These are phyloP conservation scores for Teratosphaeria destructans DNA, from an alignment of 2,329 filamentous ascomycete species.

Conservation along the genomic window DNA sequence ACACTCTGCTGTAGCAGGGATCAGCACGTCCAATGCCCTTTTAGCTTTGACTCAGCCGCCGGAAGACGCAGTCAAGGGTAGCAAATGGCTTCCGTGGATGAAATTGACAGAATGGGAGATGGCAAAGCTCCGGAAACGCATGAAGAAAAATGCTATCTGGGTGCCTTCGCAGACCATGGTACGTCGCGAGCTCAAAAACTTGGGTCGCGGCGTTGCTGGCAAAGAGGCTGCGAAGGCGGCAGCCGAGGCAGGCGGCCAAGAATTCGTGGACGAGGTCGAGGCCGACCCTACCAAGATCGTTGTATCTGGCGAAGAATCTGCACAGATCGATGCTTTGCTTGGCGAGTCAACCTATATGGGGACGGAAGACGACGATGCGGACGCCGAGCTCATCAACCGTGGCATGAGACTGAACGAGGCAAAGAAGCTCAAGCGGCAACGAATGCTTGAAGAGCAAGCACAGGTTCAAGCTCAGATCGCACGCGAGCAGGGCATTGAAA, in stretches of 20 bases:
- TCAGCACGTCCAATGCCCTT: conserved; percentile 52
- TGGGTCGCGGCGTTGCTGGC: conserved; percentile 46
- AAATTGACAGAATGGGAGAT: conserved; percentile 58
- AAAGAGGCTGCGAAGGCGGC: conserved; percentile 38
- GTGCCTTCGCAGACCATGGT: conserved; percentile 80
- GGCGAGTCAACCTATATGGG: conserved; percentile 16
- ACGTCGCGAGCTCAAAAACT: conserved; percentile 60
- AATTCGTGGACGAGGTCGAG: conserved; percentile 49
- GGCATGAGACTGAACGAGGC: conserved; percentile 72
- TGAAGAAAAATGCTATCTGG: conserved; percentile 90
- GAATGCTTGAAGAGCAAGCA: conserved; percentile 39
- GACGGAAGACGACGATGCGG: conserved; percentile 36
- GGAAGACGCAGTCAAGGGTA: conserved; percentile 48
- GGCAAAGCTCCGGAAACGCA: conserved; percentile 65
- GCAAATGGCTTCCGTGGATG: conserved; percentile 52
- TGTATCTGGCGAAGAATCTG: conserved; percentile 22
- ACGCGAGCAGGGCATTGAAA: conserved; percentile 21
- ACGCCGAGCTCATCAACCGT: conserved; percentile 56
- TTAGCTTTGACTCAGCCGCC: conserved; percentile 50
- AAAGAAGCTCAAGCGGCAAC: conserved; percentile 62
- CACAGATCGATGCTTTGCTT: conserved; percentile 23
- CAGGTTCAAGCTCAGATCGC: conserved; percentile 23
- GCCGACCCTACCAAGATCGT: conserved; percentile 25
- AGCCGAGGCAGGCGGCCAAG: conserved; percentile 54
- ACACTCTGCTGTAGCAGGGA: conserved; percentile 44